Conservation (phyloP, 805 yeast genomes). For the Myxozyma kluyveri region DNA sequence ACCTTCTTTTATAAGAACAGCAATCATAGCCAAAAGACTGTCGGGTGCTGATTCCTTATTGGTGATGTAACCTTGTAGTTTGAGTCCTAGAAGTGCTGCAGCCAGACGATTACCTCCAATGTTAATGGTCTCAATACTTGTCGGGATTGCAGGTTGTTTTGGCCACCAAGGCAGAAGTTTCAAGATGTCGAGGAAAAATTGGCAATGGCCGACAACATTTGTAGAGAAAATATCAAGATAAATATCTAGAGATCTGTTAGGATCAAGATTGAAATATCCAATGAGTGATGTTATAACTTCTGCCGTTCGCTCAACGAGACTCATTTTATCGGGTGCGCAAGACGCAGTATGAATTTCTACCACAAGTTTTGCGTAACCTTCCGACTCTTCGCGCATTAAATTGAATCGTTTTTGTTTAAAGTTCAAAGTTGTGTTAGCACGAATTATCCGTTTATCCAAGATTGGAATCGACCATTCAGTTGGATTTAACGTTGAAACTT, state of each 20-base stretch:
- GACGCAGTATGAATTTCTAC: slow-evolving; percentile 28
- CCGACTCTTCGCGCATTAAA: slow-evolving; percentile 67
- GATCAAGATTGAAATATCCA: slow-evolving; percentile 75
- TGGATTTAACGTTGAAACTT: slow-evolving; percentile 24
- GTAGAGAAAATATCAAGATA: slow-evolving; percentile 53
- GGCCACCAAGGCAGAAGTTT: slow-evolving; percentile 71
- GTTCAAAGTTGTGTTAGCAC: slow-evolving; percentile 48
- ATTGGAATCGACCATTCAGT: slow-evolving; percentile 17
- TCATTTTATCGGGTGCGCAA: slow-evolving; percentile 34
- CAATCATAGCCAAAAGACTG: slow-evolving; percentile 47
- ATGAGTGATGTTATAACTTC: slow-evolving; percentile 55
- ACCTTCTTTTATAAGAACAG: slow-evolving; percentile 61
- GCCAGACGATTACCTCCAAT: slow-evolving; percentile 57
- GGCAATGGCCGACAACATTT: slow-evolving; percentile 45
- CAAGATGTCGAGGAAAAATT: slow-evolving; percentile 51
- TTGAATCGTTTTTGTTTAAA: slow-evolving; percentile 57
- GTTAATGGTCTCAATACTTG: slow-evolving; percentile 2
- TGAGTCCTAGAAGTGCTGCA: slow-evolving; percentile 53
- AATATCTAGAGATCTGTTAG: slow-evolving; percentile 64
- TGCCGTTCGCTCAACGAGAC: slow-evolving; percentile 39
- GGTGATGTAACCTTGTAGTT: slow-evolving; percentile 37
- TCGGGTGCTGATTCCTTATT: slow-evolving; percentile 43
- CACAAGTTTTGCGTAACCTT: slow-evolving; percentile 67
- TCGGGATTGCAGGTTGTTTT: background rate
- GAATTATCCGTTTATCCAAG: slow-evolving; percentile 42